phyloP scores from a whole-genome alignment of 192 early-diverging fungal species.

The Entomortierella lignicola region DNA sequence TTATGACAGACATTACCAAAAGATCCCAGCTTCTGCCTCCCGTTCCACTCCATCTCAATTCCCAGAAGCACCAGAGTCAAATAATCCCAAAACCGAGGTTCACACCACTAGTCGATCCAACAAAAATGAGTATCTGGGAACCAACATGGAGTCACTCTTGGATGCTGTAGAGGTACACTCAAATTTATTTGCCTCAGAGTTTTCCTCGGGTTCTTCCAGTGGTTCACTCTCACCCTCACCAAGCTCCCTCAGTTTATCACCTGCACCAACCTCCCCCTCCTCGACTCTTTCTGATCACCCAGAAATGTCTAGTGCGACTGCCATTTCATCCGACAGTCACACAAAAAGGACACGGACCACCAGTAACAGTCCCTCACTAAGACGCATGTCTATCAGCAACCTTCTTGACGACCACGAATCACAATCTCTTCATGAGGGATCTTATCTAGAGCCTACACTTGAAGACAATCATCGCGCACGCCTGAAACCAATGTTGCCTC shows the following conservation, averaged over 20 bases:
- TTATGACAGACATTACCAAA: constrained; percentile 39
- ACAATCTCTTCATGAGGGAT: constrained; percentile 3
- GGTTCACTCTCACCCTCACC: constrained; percentile 37
- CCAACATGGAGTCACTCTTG: constrained; percentile 51
- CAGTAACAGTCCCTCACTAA: constrained; percentile 19
- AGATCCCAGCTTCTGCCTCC: constrained; percentile 13
- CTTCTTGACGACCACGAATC: constrained; percentile 44
- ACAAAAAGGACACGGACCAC: constrained; percentile 44
- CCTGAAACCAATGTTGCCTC: constrained; percentile 27
- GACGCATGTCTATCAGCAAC: constrained; percentile 50
- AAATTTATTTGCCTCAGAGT: constrained; percentile 17
- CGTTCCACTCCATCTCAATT: constrained; percentile 1
- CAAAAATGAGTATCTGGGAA: constrained; percentile 44
- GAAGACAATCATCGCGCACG: constrained; percentile 28
- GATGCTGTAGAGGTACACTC: constrained; percentile 48
- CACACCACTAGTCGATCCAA: constrained; percentile 16
- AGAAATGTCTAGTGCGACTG: background rate
- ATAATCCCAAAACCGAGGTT: background rate
- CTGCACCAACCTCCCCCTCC: constrained; percentile 38
- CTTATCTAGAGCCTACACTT: background rate
- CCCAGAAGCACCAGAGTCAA: background rate
- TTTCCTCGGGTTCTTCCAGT: constrained; percentile 24
- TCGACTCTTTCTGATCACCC: background rate
- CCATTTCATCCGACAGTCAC: constrained; percentile 19
- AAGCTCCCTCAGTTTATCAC: constrained; percentile 23